Evolutionary conservation across 306 rosid genomes (phyloP).

Genomic region (Citrullus colocynthis): DNA sequence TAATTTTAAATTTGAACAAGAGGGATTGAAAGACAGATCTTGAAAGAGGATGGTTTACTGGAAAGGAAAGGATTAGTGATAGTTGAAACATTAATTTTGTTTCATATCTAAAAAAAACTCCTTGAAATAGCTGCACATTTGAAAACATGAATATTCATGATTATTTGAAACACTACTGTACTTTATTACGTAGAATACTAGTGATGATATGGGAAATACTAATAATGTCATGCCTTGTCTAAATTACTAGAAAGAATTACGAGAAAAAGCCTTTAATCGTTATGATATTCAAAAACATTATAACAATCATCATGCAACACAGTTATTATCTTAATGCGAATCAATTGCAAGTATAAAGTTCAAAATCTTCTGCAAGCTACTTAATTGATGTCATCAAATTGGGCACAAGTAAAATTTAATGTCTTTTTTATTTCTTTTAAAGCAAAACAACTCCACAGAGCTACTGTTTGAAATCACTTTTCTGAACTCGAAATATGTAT

Average conservation of each 20-base stretch:
- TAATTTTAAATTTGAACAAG: neutral
- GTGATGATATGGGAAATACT: neutral
- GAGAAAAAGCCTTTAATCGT: neutral
- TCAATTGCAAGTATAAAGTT: neutral
- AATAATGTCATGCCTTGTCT: neutral
- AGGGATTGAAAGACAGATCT: neutral
- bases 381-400: neutral
- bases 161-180: neutral
- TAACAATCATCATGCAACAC: neutral
- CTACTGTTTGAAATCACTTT: neutral
- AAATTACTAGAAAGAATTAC: neutral
- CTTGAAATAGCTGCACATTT: neutral
- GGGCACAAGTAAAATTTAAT: neutral
- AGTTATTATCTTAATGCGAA: neutral
- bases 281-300: neutral
- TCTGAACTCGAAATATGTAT: neutral
- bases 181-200: neutral
- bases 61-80: neutral
- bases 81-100: neutral
- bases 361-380: neutral
- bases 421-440: neutral
- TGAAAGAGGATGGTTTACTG: neutral
- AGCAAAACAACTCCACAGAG: neutral
- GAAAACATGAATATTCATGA: neutral
- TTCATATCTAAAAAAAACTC: neutral